A percentile compares a stretch with the other conserved stretches of the same genome.
Evolutionary conservation across 257 asterid genomes (phyloP).

Genomic region (Fraxinus americana): DNA sequence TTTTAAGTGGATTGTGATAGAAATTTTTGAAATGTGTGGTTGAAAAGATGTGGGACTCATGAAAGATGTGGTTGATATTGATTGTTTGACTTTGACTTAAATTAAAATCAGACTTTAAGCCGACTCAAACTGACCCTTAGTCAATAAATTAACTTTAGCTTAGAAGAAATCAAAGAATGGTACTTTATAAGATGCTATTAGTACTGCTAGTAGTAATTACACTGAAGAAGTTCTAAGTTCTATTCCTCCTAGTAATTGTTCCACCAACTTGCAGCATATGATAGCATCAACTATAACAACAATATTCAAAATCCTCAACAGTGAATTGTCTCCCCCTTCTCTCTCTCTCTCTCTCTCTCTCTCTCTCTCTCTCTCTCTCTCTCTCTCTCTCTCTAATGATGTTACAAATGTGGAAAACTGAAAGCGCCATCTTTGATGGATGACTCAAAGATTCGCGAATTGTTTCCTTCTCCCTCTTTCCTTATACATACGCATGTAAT

Average conservation of each 20-base stretch:
- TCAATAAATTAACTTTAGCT: background rate
- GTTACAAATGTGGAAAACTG: constrained; percentile 39
- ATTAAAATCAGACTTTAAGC: too few relatives aligned
- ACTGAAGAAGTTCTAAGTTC: constrained; percentile 23
- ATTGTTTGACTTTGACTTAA: too few relatives aligned
- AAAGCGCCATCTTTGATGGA: constrained; percentile 45
- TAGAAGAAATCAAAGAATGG: constrained; percentile 23
- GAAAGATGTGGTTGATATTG: too few relatives aligned
- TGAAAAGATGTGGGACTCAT: too few relatives aligned
- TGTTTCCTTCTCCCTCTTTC: constrained; percentile 3
- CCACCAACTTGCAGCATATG: constrained; percentile 30
- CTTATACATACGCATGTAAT: constrained; percentile 3
- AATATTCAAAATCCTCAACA: constrained; percentile 33
- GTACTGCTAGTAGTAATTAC: constrained; percentile 16
- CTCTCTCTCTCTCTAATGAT: constrained; percentile 24
- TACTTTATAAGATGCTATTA: constrained; percentile 21
- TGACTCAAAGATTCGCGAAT: constrained; percentile 50
- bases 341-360: too few relatives aligned
- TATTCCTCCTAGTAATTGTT: constrained; percentile 26
- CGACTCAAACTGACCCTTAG: background rate
- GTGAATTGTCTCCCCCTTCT: constrained; percentile 23
- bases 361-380: too few relatives aligned
- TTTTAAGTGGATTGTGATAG: too few relatives aligned
- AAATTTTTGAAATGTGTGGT: too few relatives aligned
- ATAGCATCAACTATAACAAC: constrained; percentile 22